Conservation (phyloP, 345 rosid species). For the Eucalyptus tenuipes region DNA sequence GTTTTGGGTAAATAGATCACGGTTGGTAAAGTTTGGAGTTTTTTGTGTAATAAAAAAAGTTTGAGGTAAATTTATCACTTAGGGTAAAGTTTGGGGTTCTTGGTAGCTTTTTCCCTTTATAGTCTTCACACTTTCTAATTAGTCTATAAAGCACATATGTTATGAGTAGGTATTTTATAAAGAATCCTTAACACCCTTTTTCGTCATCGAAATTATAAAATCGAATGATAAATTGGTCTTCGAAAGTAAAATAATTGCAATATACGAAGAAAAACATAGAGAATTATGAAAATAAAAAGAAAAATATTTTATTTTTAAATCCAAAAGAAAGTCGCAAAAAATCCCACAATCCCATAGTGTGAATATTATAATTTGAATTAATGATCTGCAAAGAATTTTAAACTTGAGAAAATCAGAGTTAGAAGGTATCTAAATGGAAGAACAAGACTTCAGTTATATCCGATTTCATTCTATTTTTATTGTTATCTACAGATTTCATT, state of each 20-base stretch:
- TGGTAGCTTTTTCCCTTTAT: too few species aligned
- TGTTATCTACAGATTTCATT: background rate
- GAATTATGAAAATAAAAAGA: background rate
- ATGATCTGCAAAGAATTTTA: background rate
- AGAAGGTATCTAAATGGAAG: background rate
- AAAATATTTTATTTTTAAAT: too few species aligned
- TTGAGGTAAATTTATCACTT: accelerated
- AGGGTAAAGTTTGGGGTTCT: accelerated
- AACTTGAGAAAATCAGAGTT: background rate
- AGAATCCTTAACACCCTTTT: too few species aligned
- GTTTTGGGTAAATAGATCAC: accelerated
- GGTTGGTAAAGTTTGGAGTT: accelerated
- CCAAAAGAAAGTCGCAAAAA: background rate
- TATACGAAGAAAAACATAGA: too few species aligned
- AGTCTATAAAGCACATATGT: too few species aligned
- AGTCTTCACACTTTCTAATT: too few species aligned
- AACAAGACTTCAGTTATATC: background rate
- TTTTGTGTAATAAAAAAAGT: too few species aligned
- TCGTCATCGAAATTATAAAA: too few species aligned
- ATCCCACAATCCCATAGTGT: background rate
- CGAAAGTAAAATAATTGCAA: too few species aligned
- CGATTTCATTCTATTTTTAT: background rate
- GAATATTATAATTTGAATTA: background rate
- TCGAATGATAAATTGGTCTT: too few species aligned
- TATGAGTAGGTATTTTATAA: too few species aligned